Percentiles rank a stretch among this genome's conserved stretches.
Conservation (phyloP, 768 basidiomycete genomes). For the Mycena filopes region DNA sequence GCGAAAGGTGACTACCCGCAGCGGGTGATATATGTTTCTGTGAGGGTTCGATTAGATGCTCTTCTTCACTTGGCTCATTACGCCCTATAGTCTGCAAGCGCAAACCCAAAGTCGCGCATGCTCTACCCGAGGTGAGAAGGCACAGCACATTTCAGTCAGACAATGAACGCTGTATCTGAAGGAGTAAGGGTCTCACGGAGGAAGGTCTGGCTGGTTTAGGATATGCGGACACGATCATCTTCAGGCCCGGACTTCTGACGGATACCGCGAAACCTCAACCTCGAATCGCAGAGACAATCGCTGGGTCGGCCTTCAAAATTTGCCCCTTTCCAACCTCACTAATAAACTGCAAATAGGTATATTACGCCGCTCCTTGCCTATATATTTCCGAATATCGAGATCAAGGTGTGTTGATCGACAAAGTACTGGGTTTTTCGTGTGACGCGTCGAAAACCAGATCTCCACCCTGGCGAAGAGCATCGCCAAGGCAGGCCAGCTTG, state of each 20-base stretch:
- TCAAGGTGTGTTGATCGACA: conserved; percentile 51
- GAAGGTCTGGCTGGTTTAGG: conserved; percentile 71
- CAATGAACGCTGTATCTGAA: conserved; percentile 37
- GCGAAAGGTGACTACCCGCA: conserved; percentile 67
- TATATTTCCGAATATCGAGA: conserved; percentile 52
- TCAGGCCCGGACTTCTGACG: conserved; percentile 70
- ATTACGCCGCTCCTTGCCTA: conserved; percentile 50
- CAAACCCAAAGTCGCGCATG: conserved; percentile 59
- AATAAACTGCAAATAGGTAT: conserved; percentile 39
- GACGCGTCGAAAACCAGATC: conserved; percentile 49
- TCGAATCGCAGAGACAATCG: conserved; percentile 53
- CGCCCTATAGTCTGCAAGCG: conserved; percentile 63
- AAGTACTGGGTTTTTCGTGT: background rate
- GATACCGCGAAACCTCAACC: conserved; percentile 56
- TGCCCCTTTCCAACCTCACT: background rate
- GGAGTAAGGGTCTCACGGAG: conserved; percentile 84
- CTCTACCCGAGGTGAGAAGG: conserved; percentile 60
- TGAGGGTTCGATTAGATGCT: too few species aligned
- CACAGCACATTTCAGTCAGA: background rate
- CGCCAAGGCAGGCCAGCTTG: conserved; percentile 62
- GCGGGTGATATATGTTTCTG: conserved; percentile 77
- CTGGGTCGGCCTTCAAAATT: conserved; percentile 49
- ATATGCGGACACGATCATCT: conserved; percentile 76
- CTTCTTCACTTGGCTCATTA: too few species aligned
- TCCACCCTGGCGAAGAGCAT: conserved; percentile 65